Base-by-base conservation (phyloP, 768 basidiomycete species). In the Boletellus emodensis region DNA sequence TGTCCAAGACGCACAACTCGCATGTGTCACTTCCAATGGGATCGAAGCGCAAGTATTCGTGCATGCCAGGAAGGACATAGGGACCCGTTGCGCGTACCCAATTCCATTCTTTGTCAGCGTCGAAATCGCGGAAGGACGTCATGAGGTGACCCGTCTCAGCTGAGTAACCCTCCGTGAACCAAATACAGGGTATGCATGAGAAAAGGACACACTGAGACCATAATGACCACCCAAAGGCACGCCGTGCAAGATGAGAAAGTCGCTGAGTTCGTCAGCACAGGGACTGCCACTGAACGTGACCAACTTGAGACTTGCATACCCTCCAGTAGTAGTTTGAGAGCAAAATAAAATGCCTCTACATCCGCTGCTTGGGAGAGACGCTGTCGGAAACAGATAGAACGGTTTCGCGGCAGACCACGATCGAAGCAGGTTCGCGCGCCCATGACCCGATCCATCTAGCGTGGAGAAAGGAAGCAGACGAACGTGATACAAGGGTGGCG, bases 241-340 rank as follows among this genome's bases (percentile, higher is more conserved):
- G 1, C 80, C 81, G 18, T 72, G 66, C 0, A 66, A 68, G 4
- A 73, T 73, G 9, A 82, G 69, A 34, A 74, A 67, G 48, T 80
- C 73, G 2, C 82, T 80, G 1, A 82, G 63, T 41, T 81, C 79
- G 38, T 79, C 72, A 36, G 82, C 78, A 40, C 80, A 70, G 4
- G 82, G 68, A 12, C 76, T 76, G 2, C 81, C 81, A 18, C 76
- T 77, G 52, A 72, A 81, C 20, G 69, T 71, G 26, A 81, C 77
- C 15, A 76, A 57, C 40, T 79, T 73, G 57, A 81, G 77, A 15
- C 61, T 3, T 66, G 51, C 8, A 75, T 61, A 20, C 79, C 81
- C 53, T 77, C 75, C 6, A 66, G 59, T 0, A 83, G 66, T 1
- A 82, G 63, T 60, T 79, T 71, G 37, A 72, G 67, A 18, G 72